phyloP scores from a whole-genome alignment of 1,284 basidiomycete genomes.

The Mrakiaceae sp. region DNA sequence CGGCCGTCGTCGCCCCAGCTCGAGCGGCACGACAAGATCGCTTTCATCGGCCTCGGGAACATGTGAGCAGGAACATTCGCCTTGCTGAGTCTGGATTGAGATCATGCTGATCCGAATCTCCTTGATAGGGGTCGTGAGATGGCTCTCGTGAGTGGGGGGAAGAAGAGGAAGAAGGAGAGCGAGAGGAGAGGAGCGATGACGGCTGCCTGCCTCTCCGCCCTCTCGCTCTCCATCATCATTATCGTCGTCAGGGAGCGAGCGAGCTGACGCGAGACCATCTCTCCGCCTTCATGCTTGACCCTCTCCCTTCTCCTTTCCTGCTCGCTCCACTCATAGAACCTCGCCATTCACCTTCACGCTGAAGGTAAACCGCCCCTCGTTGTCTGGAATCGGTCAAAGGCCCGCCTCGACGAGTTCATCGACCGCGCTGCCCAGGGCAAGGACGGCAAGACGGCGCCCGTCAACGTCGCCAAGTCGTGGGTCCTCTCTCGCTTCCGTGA shows the following conservation, averaged over 20 bases:
- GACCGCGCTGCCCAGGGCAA: conserved; percentile 22
- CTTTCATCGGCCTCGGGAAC: conserved; percentile 34
- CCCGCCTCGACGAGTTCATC: conserved; percentile 28
- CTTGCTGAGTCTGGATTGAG: not conserved
- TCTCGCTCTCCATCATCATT: not conserved
- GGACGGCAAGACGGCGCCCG: conserved; percentile 24
- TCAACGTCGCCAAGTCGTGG: conserved; percentile 25
- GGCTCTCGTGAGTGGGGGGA: not conserved
- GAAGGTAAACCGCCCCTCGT: conserved; percentile 28
- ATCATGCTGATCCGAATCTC: not conserved
- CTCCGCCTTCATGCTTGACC: too few species aligned
- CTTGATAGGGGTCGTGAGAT: not conserved
- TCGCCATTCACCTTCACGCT: conserved; percentile 25
- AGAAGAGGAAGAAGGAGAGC: not conserved
- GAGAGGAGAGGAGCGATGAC: not conserved
- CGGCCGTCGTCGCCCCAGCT: conserved; percentile 6
- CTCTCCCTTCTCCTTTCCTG: not conserved
- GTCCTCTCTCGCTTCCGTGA: not conserved
- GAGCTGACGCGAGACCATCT: not conserved
- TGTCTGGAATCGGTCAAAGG: conserved; percentile 32
- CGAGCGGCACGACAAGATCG: conserved; percentile 27
- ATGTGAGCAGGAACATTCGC: conserved; percentile 35
- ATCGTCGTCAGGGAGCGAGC: not conserved
- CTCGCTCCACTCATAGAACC: conserved; percentile 21
- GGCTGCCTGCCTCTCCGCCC: not conserved